These are phyloP conservation scores for Paraphaeosphaeria sporulosa DNA, from an alignment of 2,329 filamentous ascomycete species.

Conservation along the genomic window DNA sequence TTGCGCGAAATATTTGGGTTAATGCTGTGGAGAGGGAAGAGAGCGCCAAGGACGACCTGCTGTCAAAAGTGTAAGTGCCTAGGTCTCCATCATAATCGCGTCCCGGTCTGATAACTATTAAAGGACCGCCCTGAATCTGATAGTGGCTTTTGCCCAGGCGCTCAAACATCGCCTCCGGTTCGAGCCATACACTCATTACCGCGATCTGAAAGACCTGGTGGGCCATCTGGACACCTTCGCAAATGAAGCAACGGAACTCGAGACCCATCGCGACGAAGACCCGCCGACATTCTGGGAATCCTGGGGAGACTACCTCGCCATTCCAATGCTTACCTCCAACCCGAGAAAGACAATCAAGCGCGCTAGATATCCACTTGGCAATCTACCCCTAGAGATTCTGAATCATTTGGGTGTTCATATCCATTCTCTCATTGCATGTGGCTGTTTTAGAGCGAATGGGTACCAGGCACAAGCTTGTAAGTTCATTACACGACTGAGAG, in stretches of 20 bases:
- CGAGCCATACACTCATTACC: constrained; percentile 80
- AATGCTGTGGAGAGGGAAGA: constrained; percentile 70
- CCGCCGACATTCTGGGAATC: constrained; percentile 49
- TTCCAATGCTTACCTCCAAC: constrained; percentile 79
- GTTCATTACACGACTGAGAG: constrained; percentile 6
- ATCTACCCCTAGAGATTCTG: constrained; percentile 81
- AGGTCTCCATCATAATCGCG: not conserved
- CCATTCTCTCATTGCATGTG: constrained; percentile 65
- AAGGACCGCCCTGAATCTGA: constrained; percentile 74
- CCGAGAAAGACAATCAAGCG: constrained; percentile 79
- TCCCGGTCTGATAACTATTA: not conserved
- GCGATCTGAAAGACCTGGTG: constrained; percentile 74
- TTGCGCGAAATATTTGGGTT: constrained; percentile 81
- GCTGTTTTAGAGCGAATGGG: constrained; percentile 63
- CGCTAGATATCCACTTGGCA: constrained; percentile 75
- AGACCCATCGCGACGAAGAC: not conserved
- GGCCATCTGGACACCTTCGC: constrained; percentile 79
- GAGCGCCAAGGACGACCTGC: constrained; percentile 68
- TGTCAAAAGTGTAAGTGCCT: constrained; percentile 67
- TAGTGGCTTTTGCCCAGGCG: constrained; percentile 76
- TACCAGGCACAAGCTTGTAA: constrained; percentile 64
- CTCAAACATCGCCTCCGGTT: constrained; percentile 86
- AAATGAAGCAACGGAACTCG: constrained; percentile 48
- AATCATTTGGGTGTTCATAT: constrained; percentile 73
- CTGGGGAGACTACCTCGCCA: constrained; percentile 74